Evolutionary conservation across 805 yeast genomes (phyloP), one percentile per base, ranked within the genome.

Genomic region (Torulaspora delbrueckii): DNA sequence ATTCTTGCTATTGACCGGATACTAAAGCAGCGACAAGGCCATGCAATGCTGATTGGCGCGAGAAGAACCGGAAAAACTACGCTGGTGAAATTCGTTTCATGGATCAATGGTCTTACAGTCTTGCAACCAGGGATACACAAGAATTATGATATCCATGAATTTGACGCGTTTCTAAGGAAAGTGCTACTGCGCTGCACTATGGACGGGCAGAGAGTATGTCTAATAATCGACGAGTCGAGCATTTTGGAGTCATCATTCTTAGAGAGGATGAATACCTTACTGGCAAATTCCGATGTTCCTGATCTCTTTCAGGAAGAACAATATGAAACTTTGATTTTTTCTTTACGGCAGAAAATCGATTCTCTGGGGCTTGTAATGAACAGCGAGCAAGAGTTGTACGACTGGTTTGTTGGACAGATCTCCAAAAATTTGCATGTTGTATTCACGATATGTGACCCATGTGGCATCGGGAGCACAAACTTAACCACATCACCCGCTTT

Each of bases 281-380:
- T 91, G 31, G 96, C 97, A 0, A 91, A 91, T 63, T 86, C 96
- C 0, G 97, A 91, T 57, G 75, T 89, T 31, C 96, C 96, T 0
- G 96, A 96, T 3, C 67, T 91, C 10, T 91, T 87, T 62, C 85
- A 78, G 45, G 89, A 81, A 0, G 95, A 86, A 8, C 90, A 86
- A 7, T 74, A 70, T 41, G 67, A 66, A 0, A 47, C 70, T 2
- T 66, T 90, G 45, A 68, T 85, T 69, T 63, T 63, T 1, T 54
- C 75, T 1, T 81, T 95, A 47, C 64, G 72, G 8, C 81, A 79
- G 10, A 80, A 76, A 39, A 73, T 86, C 0, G 73, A 74, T 31
- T 60, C 75, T 3, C 79, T 76, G 37, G 95, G 95, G 0, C 57
- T 81, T 3, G 60, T 80, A 14, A 65, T 86, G 16, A 91, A 83